These are phyloP conservation scores for Suillus subaureus DNA, from an alignment of 768 basidiomycete species.

Conservation along the genomic window DNA sequence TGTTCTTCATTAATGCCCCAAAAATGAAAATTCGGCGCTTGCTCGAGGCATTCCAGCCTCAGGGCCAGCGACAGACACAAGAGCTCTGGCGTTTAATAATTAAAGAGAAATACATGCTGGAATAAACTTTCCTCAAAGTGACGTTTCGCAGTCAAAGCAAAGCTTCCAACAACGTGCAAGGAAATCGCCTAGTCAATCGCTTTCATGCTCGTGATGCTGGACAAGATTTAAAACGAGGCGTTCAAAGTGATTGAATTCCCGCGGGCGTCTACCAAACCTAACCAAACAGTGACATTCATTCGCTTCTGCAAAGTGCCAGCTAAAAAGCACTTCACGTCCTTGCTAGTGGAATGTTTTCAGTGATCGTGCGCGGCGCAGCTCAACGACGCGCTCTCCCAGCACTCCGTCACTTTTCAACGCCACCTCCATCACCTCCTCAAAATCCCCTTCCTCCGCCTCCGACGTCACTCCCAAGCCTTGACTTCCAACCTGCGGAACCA, in stretches of 20 bases:
- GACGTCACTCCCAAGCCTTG: slow-evolving; percentile 50
- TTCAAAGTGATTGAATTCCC: neutral
- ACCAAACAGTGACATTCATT: neutral
- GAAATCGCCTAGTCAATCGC: slow-evolving; percentile 92
- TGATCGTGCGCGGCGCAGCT: slow-evolving; percentile 24
- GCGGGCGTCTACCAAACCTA: neutral
- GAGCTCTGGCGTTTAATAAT: slow-evolving; percentile 85
- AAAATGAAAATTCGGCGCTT: slow-evolving; percentile 79
- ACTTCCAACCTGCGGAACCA: slow-evolving; percentile 61
- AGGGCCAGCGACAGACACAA: slow-evolving; percentile 85
- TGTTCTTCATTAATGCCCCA: slow-evolving; percentile 73
- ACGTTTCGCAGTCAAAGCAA: slow-evolving; percentile 87
- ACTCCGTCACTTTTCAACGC: slow-evolving; percentile 27
- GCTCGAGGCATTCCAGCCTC: slow-evolving; percentile 78
- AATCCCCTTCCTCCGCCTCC: slow-evolving; percentile 8
- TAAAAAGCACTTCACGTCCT: slow-evolving; percentile 1
- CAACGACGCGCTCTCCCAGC: slow-evolving; percentile 22
- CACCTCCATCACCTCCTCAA: slow-evolving; percentile 20
- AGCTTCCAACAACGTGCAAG: slow-evolving; percentile 86
- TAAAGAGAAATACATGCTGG: slow-evolving; percentile 54
- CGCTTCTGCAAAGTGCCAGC: neutral
- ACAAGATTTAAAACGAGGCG: neutral
- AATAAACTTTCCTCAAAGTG: slow-evolving; percentile 90
- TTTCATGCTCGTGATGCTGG: slow-evolving; percentile 76
- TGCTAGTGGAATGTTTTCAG: slow-evolving; percentile 24